These are phyloP conservation scores for Venustampulla echinocandica DNA, from an alignment of 495 filamentous ascomycete species.

Conservation along the genomic window DNA sequence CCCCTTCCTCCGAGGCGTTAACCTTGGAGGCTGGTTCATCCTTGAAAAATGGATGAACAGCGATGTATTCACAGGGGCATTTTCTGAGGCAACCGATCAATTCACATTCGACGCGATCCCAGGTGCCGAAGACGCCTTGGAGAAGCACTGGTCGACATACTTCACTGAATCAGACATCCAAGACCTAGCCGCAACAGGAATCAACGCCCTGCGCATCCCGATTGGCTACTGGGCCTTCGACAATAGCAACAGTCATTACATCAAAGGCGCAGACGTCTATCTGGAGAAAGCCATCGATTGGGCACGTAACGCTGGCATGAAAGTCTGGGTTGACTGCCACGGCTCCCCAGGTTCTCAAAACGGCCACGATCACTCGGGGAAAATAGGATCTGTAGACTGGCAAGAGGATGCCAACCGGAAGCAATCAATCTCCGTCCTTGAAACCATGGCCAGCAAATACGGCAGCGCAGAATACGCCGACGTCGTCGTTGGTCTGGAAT, in stretches of 20 bases:
- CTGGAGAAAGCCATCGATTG: slow-evolving; percentile 34
- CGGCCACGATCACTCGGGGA: slow-evolving; percentile 35
- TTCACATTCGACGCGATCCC: slow-evolving; percentile 27
- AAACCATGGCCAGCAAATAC: slow-evolving; percentile 34
- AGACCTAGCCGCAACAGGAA: slow-evolving; percentile 27
- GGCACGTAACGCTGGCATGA: slow-evolving; percentile 30
- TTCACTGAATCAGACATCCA: slow-evolving; percentile 31
- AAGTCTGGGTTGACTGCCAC: slow-evolving; percentile 33
- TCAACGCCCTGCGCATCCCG: slow-evolving; percentile 36
- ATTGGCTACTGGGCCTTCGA: slow-evolving; percentile 37
- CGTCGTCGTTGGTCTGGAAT: slow-evolving; percentile 33
- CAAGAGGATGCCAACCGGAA: slow-evolving; percentile 28
- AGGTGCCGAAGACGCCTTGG: slow-evolving; percentile 12
- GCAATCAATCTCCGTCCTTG: slow-evolving; percentile 28
- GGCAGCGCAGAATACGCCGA: slow-evolving; percentile 31
- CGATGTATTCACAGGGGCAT: slow-evolving; percentile 29
- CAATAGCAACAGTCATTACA: slow-evolving; percentile 28
- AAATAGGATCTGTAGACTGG: slow-evolving; percentile 29
- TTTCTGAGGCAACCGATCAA: slow-evolving; percentile 19
- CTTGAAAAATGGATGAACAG: slow-evolving; percentile 31
- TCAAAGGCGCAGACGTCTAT: slow-evolving; percentile 28
- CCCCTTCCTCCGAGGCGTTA: slow-evolving; percentile 19
- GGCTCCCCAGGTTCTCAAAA: slow-evolving; percentile 35
- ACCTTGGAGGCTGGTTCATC: slow-evolving; percentile 31
- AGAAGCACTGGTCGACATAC: slow-evolving; percentile 29